Evolutionary conservation across 345 rosid genomes (phyloP).

Genomic region (Abelmoschus esculentus): DNA sequence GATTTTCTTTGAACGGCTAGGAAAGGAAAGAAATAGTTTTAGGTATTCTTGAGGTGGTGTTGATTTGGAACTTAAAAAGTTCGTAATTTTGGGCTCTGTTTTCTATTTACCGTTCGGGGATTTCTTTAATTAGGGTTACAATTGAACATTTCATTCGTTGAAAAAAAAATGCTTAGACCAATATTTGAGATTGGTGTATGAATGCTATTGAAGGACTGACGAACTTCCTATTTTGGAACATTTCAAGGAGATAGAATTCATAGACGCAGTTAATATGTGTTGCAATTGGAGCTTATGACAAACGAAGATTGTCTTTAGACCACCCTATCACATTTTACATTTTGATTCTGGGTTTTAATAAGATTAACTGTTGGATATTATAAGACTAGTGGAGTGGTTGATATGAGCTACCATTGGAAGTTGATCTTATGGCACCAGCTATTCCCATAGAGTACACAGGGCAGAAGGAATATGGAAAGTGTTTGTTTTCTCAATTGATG

Average conservation of each 20-base stretch:
- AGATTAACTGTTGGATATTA: neutral
- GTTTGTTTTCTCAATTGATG: conserved; percentile 36
- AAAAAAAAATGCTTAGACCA: neutral
- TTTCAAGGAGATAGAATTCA: neutral
- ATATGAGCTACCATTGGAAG: conserved; percentile 2
- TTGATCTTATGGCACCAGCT: neutral
- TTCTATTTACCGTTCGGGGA: neutral
- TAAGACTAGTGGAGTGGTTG: neutral
- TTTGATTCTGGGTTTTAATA: neutral
- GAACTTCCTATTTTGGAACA: neutral
- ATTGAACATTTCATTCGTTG: neutral
- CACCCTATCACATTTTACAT: neutral
- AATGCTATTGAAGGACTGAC: neutral
- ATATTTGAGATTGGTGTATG: neutral
- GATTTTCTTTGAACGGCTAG: neutral
- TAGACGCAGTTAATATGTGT: neutral
- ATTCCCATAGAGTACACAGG: conserved; percentile 55
- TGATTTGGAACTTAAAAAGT: neutral
- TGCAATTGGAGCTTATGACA: neutral
- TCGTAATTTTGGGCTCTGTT: neutral
- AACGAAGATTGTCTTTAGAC: neutral
- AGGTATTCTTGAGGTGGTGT: neutral
- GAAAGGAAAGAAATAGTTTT: neutral
- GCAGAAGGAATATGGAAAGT: conserved; percentile 37
- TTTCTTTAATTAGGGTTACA: neutral